Evolutionary conservation across 148 eudicot species (phyloP), one percentile per base, ranked within the genome.

Genomic region (Chenopodium album): DNA sequence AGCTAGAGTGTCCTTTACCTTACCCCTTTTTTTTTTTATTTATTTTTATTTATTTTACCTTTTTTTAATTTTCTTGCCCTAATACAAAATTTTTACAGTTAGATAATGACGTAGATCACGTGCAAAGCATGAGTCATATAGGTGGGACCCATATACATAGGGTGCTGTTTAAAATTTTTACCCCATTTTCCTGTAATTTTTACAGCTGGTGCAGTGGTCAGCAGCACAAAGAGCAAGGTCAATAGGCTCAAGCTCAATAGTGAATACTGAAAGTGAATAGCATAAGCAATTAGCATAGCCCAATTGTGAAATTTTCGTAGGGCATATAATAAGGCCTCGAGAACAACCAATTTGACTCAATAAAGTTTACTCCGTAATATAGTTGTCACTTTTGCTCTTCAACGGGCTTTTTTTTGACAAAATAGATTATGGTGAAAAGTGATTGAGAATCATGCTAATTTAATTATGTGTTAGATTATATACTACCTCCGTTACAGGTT

Each of bases 51-150:
- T 37, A 6, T 37, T 0, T 37, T 6, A 5, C 29, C 23, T 19
- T 4, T 3, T 9, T 10, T 9, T 0, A 2, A 4, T 66, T 13
- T 12, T 11, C 0, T 13, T 14, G 4, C 8, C 22, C 7, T 22
- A 71, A 17, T 37, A 6, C 20, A 10, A 14, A 1, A 5, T 13
- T 50, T 50, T 74, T 74, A 48, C 77, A 74, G 77, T 73, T 22
- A 31, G 62, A 84, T 46, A 76, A 71, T 80, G 77, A 80, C 80
- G 70, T 13, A 22, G 22, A 32, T 84, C 86, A 84, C 86, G 86
- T 80, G 86, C 72, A 76, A 67, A 7, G 76, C 75, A 79, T 62
- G 66, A 59, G 82, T 78, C 76, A 65, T 54, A 2, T 34, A 66
- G 23, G 14, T 26, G 76, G 62, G 71, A 56, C 72, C 76, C 56